Evolutionary conservation across 495 filamentous ascomycete species (phyloP), one percentile per base, ranked within the genome.

Genomic region (Neurospora sp.): DNA sequence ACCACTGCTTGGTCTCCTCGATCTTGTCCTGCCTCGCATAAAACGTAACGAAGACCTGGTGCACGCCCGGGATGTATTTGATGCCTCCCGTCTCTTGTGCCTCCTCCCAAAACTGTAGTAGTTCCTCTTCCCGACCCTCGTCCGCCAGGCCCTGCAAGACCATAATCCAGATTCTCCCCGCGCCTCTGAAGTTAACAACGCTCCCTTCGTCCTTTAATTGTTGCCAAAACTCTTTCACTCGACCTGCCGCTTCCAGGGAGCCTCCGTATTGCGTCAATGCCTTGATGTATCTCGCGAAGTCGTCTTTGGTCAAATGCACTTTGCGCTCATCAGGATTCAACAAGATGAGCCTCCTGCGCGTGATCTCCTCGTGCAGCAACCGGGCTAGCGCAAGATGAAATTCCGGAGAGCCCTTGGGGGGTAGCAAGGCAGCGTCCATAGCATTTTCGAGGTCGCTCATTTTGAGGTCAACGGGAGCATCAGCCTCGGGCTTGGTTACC

Each of bases 91-190:
- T 34, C 43, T 72, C 31, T 21, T 59, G 34, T 21, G 73, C 39
- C 19, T 70, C 73, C 69, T 78, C 76, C 59, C 83, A 79, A 66
- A 81, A 76, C 69, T 78, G 72, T 4, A 88, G 70, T 15, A 92
- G 79, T 72, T 88, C 84, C 77, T 86, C 71, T 75, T 89, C 83
- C 71, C 89, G 87, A 11, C 87, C 86, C 74, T 93, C 89, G 73
- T 83, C 82, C 17, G 89, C 89, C 74, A 94, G 90, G 2, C 93
- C 93, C 39, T 83, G 82, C 40, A 96, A 75, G 6, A 94, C 83
- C 15, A 80, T 77, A 4, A 85, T 81, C 89, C 91, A 94, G n/a
- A 86, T 82, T 10, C 82, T 80, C 31, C 79, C 79, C 21, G 76
- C 80, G 15, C 74, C 71, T 24, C 78, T 76, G 39, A 78, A 78